Evolutionary conservation across 2,329 filamentous ascomycete species (phyloP), one percentile per base, ranked within the genome.

Genomic region (Cytospora schulzeri): DNA sequence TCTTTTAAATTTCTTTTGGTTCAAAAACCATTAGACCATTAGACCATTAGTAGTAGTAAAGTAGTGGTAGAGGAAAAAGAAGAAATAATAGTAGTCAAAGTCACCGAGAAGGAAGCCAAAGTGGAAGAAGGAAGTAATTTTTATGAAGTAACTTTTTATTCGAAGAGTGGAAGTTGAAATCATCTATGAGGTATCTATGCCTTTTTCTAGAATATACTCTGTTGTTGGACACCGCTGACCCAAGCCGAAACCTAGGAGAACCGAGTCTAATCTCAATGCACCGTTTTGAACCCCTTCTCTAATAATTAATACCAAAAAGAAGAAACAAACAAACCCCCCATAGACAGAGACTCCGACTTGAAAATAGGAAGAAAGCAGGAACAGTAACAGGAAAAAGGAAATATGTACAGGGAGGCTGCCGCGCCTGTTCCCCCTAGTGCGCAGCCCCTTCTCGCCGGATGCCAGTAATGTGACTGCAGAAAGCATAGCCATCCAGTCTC

Each of bases 101-200:
- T 51, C 52, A 41, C 11, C 29, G 19, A 29, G 29, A n/a, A 48
- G 45, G 3, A 48, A n/a, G n/a, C n/a, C n/a, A n/a, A n/a, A n/a
- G n/a, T n/a, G n/a, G n/a, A n/a, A 48, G 45, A 22, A 22, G 14
- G 7, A 48, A 24, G 45, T 22, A n/a, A n/a, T 24, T 48, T 9
- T 22, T 1, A 24, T 14, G 33, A 8, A 14, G n/a, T 15, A 35
- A 35, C 33, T 14, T n/a, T 45, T 48, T 35, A 62, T 52, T 28
- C 31, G 45, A 51, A 53, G 50, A 33, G 33, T 55, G 38, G 38
- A 41, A 41, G 38, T 61, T 53, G 59, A 63, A 63, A 63, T 59
- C 51, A 57, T 50, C 48, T 63, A 63, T 59, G 35, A 66, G 62
- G 62, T 64, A 66, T 66, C 65, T 59, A 66, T 64, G 38, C 54